phyloP scores from a whole-genome alignment of 1,139 yeast species.

The Hansenula anomala region DNA sequence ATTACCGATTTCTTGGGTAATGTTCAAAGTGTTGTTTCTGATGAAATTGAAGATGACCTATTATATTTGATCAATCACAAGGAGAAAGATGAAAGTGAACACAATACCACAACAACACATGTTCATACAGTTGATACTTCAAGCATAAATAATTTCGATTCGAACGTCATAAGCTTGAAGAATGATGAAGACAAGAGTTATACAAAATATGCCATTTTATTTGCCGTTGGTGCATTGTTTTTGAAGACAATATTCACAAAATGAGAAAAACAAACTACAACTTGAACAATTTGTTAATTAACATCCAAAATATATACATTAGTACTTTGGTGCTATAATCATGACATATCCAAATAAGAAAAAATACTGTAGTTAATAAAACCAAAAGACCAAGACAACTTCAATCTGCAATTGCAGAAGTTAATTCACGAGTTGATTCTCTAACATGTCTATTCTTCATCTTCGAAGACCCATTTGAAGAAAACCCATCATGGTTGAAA shows the following conservation, averaged over 20 bases:
- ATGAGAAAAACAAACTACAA: too few relatives aligned
- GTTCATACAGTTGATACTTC: slow-evolving; percentile 10
- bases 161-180: slow-evolving; percentile 12
- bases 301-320: too few relatives aligned
- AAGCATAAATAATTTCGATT: slow-evolving; percentile 14
- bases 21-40: slow-evolving; percentile 77
- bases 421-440: background rate
- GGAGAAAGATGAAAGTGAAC: slow-evolving; percentile 6
- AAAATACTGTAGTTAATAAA: background rate
- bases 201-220: slow-evolving; percentile 4
- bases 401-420: background rate
- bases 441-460: background rate
- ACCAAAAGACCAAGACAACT: background rate
- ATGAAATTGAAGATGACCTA: slow-evolving; percentile 27
- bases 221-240: background rate
- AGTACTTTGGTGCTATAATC: background rate
- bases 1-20: slow-evolving; percentile 95
- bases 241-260: background rate
- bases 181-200: background rate
- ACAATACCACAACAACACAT: slow-evolving; percentile 1
- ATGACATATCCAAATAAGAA: too few relatives aligned
- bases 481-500: background rate
- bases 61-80: slow-evolving; percentile 16
- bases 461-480: background rate
- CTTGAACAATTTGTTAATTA: too few relatives aligned